Evolutionary conservation across 108 stramenopile species (phyloP).

Genomic region (Discostella pseudostelligera): DNA sequence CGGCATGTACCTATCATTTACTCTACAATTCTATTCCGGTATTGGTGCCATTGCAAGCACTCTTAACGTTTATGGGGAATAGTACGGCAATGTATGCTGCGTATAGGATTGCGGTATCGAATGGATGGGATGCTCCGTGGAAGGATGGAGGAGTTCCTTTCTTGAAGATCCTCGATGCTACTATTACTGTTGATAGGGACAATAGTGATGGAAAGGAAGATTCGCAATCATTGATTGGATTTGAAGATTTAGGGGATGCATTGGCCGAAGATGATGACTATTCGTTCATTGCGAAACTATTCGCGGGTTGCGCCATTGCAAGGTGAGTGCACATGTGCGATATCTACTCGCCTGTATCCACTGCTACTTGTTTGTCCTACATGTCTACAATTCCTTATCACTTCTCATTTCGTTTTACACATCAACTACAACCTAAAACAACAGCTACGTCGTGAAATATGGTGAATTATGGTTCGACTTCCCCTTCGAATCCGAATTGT

Average conservation of each 20-base stretch:
- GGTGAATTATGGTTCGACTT: constrained; percentile 73
- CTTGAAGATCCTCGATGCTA: not conserved
- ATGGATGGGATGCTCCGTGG: constrained; percentile 64
- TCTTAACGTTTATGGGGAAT: constrained; percentile 79
- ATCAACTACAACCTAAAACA: not conserved
- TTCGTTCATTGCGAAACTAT: constrained; percentile 76
- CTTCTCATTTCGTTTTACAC: not conserved
- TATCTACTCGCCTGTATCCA: not conserved
- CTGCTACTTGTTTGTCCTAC: no score
- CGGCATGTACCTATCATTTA: constrained; percentile 91
- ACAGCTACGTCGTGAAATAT: constrained; percentile 72
- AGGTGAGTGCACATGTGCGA: constrained; percentile 15
- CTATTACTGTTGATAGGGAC: no score
- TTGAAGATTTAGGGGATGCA: constrained; percentile 80
- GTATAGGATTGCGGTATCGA: constrained; percentile 69
- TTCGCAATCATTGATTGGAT: constrained; percentile 61
- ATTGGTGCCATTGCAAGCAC: constrained; percentile 85
- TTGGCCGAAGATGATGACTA: constrained; percentile 68
- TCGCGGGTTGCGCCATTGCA: constrained; percentile 73
- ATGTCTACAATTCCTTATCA: no score
- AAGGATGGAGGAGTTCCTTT: constrained; percentile 13
- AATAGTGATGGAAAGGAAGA: constrained; percentile 21
- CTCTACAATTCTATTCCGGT: constrained; percentile 88
- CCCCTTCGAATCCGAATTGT: constrained; percentile 66
- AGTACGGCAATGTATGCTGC: constrained; percentile 75